phyloP scores from a whole-genome alignment of 208 protist genomes.

The Phytomonas sp. region DNA sequence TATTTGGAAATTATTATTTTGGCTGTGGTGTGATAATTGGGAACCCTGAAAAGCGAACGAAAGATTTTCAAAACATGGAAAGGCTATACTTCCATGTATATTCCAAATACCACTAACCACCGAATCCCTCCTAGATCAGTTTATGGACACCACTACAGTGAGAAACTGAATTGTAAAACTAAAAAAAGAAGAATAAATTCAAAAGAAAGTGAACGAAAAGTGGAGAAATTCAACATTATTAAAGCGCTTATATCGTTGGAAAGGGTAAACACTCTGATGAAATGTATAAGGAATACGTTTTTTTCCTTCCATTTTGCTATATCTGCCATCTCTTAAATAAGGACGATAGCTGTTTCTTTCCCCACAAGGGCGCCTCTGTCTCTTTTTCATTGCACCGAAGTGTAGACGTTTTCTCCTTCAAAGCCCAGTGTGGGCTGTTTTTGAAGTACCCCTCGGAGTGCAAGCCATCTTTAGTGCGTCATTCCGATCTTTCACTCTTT shows the following conservation, averaged over 20 bases:
- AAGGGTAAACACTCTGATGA: constrained; percentile 24
- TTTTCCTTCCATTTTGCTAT: background rate
- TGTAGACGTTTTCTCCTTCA: background rate
- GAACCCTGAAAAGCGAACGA: background rate
- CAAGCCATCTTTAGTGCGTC: background rate
- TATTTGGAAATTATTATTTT: background rate
- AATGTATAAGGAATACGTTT: background rate
- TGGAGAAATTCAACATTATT: background rate
- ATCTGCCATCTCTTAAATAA: background rate
- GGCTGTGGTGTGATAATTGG: background rate
- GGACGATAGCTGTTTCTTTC: background rate
- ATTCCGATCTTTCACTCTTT: background rate
- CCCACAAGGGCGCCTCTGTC: background rate
- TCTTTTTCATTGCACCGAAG: background rate
- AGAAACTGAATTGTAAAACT: background rate
- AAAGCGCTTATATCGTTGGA: constrained; percentile 12
- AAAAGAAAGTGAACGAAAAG: background rate
- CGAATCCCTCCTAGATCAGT: background rate
- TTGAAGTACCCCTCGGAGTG: background rate
- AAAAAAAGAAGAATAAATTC: background rate
- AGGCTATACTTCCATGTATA: background rate
- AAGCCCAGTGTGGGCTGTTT: background rate
- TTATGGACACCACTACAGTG: background rate
- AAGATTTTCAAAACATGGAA: background rate
- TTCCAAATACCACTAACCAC: background rate